Percentiles rank a stretch among this genome's conserved stretches.
These are phyloP conservation scores for Zygosaccharomyces sapae DNA, from an alignment of 1,139 yeast species.

Conservation along the genomic window DNA sequence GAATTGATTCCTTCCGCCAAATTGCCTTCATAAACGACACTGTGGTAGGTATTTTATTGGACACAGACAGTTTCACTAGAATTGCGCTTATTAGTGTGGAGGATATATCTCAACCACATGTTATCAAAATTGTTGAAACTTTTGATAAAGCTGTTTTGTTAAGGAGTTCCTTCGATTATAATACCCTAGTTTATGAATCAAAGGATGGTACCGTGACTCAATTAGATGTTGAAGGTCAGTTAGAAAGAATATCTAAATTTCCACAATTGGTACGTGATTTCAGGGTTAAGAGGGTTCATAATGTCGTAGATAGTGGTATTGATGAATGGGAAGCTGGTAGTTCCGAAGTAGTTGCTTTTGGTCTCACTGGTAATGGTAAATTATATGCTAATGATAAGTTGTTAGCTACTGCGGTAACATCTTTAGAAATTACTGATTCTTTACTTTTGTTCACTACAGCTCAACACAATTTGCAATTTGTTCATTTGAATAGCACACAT, in stretches of 20 bases:
- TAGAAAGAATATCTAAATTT: conserved; percentile 45
- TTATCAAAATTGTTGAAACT: conserved; percentile 44
- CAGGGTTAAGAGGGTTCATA: conserved; percentile 43
- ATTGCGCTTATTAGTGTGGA: conserved; percentile 48
- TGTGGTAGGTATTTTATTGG: conserved; percentile 54
- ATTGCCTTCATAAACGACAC: conserved; percentile 53
- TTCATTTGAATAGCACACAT: conserved; percentile 54
- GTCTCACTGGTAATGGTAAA: conserved; percentile 69
- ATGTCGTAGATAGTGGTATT: conserved; percentile 21
- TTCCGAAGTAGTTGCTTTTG: conserved; percentile 51
- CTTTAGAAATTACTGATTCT: conserved; percentile 67
- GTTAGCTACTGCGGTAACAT: conserved; percentile 77
- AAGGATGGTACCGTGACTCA: conserved; percentile 58
- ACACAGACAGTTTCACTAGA: conserved; percentile 46
- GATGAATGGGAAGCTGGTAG: conserved; percentile 36
- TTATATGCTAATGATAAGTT: conserved; percentile 60
- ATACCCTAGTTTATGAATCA: conserved; percentile 53
- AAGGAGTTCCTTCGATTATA: conserved; percentile 53
- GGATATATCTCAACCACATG: conserved; percentile 41
- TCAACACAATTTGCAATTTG: conserved; percentile 75
- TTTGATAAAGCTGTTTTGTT: conserved; percentile 52
- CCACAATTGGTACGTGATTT: conserved; percentile 70
- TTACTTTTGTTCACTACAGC: conserved; percentile 84
- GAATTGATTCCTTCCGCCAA: conserved; percentile 55
- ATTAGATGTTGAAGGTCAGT: conserved; percentile 37